These are phyloP conservation scores for Gnaphalium uliginosum DNA, from an alignment of 129 eudicot genomes.

Conservation along the genomic window DNA sequence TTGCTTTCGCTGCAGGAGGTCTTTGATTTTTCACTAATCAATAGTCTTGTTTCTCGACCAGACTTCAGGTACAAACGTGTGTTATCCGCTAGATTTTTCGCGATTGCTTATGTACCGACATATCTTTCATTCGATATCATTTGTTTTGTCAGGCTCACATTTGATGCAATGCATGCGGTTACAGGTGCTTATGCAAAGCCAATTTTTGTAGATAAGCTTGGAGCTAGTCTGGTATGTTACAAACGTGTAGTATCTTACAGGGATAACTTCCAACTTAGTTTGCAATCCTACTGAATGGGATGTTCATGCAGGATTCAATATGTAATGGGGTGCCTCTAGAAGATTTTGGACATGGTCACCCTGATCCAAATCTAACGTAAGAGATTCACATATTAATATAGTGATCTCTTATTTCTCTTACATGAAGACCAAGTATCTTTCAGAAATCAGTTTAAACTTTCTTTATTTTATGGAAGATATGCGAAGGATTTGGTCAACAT, in stretches of 20 bases:
- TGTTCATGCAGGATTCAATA: constrained; percentile 68
- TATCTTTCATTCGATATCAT: neutral
- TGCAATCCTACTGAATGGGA: constrained; percentile 4
- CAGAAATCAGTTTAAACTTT: neutral
- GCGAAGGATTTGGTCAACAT: constrained; percentile 93
- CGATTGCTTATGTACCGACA: neutral
- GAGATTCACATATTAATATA: constrained; percentile 27
- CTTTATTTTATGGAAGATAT: constrained; percentile 50
- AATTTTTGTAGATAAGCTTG: constrained; percentile 93
- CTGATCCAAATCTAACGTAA: constrained; percentile 99
- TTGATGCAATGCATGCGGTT: constrained; percentile 99
- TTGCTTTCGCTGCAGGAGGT: constrained; percentile 65
- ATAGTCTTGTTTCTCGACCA: constrained; percentile 59
- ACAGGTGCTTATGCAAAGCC: constrained; percentile 99
- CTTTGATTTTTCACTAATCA: constrained; percentile 81
- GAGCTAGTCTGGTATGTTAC: constrained; percentile 73
- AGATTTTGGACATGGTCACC: constrained; percentile 99
- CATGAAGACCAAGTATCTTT: neutral
- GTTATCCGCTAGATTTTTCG: constrained; percentile 15
- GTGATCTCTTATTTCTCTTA: neutral
- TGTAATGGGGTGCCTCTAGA: constrained; percentile 93
- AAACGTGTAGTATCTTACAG: neutral
- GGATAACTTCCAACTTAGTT: constrained; percentile 6
- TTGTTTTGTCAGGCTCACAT: constrained; percentile 66
- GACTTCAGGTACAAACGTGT: constrained; percentile 72